Evolutionary conservation across 2,329 filamentous ascomycete species (phyloP).

Genomic region (Clonostachys byssicola): DNA sequence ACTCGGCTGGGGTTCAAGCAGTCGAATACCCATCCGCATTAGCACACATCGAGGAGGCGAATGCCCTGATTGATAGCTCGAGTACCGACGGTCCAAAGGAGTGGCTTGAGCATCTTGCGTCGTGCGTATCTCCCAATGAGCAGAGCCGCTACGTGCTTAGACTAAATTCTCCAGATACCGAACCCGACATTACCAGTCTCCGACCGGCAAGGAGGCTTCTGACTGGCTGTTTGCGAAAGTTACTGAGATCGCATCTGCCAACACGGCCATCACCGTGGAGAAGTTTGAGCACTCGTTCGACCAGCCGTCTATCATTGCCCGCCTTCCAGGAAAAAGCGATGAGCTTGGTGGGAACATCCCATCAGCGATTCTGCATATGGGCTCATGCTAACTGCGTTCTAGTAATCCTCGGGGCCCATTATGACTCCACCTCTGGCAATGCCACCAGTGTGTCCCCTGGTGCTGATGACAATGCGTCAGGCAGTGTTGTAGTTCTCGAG

Average conservation of each 20-base stretch:
- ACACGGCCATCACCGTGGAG: conserved; percentile 33
- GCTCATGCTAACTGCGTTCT: neutral
- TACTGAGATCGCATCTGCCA: conserved; percentile 25
- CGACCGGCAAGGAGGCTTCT: conserved; percentile 30
- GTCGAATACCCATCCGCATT: conserved; percentile 24
- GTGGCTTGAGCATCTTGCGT: conserved; percentile 27
- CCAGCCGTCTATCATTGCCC: conserved; percentile 42
- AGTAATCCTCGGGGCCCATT: conserved; percentile 38
- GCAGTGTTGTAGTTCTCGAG: conserved; percentile 39
- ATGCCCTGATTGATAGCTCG: conserved; percentile 21
- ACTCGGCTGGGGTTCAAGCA: conserved; percentile 13
- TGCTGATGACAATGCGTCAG: conserved; percentile 46
- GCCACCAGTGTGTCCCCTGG: conserved; percentile 33
- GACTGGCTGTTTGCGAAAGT: conserved; percentile 36
- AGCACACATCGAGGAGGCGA: conserved; percentile 24
- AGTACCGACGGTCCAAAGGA: conserved; percentile 21
- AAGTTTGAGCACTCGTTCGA: conserved; percentile 35
- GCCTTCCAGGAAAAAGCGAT: conserved; percentile 34
- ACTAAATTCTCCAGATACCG: conserved; percentile 22
- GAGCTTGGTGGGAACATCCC: conserved; percentile 15
- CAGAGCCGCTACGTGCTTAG: conserved; percentile 22
- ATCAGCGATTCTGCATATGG: neutral
- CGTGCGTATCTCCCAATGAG: conserved; percentile 26
- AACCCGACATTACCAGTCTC: conserved; percentile 35
- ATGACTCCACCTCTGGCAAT: conserved; percentile 37